phyloP scores from a whole-genome alignment of 805 yeast genomes.

The Naumovozyma baii region DNA sequence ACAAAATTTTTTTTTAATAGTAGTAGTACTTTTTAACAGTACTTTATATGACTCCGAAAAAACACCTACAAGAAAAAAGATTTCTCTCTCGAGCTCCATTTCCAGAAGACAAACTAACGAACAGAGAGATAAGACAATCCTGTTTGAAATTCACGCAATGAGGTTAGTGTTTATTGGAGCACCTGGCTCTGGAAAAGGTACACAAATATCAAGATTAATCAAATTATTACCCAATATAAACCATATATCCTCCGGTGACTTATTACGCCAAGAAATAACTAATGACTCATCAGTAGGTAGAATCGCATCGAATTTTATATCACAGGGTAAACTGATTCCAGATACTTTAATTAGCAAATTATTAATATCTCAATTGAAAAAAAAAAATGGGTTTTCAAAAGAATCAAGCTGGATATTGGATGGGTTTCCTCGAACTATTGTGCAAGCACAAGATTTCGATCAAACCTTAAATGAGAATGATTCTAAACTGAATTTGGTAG shows the following conservation, averaged over 20 bases:
- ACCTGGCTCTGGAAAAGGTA: slow-evolving; percentile 94
- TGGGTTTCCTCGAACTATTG: slow-evolving; percentile 80
- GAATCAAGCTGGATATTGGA: slow-evolving; percentile 65
- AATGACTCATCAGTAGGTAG: slow-evolving; percentile 44
- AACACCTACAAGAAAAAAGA: too few relatives aligned
- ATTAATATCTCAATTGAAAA: slow-evolving; percentile 11
- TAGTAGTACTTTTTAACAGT: too few relatives aligned
- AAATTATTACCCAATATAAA: slow-evolving; percentile 42
- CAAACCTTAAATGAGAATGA: slow-evolving; percentile 30
- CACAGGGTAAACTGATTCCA: slow-evolving; percentile 61
- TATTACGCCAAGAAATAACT: slow-evolving; percentile 59
- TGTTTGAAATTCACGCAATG: slow-evolving; percentile 27
- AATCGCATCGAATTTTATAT: slow-evolving; percentile 47
- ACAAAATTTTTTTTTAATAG: too few relatives aligned
- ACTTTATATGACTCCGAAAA: too few relatives aligned
- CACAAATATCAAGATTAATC: slow-evolving; percentile 62
- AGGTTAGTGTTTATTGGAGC: slow-evolving; percentile 77
- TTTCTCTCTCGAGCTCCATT: too few relatives aligned
- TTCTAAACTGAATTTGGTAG: slow-evolving; percentile 59
- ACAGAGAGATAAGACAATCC: too few relatives aligned
- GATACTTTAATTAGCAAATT: slow-evolving; percentile 57
- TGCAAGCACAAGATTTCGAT: slow-evolving; percentile 59
- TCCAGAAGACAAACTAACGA: too few relatives aligned
- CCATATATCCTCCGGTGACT: slow-evolving; percentile 76
- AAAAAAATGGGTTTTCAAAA: slow-evolving; percentile 31